Percentiles rank a stretch among this genome's conserved stretches.
phyloP scores from a whole-genome alignment of 306 rosid species.

The Medicago ruthenica region DNA sequence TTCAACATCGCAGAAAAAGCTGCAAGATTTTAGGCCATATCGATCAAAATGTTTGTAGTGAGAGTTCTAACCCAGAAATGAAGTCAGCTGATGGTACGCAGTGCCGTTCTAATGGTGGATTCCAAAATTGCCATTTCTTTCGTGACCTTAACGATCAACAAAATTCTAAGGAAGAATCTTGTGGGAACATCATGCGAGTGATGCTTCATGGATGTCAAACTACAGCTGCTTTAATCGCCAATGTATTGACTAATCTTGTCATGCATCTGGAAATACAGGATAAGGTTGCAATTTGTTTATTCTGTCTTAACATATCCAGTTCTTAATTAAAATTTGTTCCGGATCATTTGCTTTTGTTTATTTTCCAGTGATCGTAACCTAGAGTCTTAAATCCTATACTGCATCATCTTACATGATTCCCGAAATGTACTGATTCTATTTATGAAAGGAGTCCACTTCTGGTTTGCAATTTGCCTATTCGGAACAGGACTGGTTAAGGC shows the following conservation, averaged over 20 bases:
- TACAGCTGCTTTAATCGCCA: conserved; percentile 64
- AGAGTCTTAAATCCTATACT: conserved; percentile 4
- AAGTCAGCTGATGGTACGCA: conserved; percentile 46
- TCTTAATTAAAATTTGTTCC: conserved; percentile 11
- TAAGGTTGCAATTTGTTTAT: conserved; percentile 55
- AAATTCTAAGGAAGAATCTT: conserved; percentile 61
- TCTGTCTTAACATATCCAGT: conserved; percentile 7
- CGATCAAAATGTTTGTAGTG: conserved; percentile 42
- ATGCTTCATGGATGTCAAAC: conserved; percentile 85
- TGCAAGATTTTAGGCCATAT: conserved; percentile 48
- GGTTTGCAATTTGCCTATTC: too few relatives aligned
- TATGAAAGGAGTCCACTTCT: too few relatives aligned
- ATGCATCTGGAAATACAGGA: conserved; percentile 70
- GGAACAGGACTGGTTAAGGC: too few relatives aligned
- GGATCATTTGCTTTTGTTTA: conserved; percentile 9
- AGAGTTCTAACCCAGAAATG: conserved; percentile 43
- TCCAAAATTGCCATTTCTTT: conserved; percentile 46
- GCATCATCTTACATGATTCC: background rate
- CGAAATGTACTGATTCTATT: too few relatives aligned
- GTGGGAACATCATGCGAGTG: conserved; percentile 71
- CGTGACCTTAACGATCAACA: conserved; percentile 48
- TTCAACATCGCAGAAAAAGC: conserved; percentile 60
- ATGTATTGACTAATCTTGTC: conserved; percentile 63
- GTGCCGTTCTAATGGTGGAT: conserved; percentile 46
- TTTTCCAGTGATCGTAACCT: conserved; percentile 33